A percentile compares a stretch with the other conserved stretches of the same genome.
Conservation (phyloP, 805 yeast species). For the Jamesozyma hellenica region DNA sequence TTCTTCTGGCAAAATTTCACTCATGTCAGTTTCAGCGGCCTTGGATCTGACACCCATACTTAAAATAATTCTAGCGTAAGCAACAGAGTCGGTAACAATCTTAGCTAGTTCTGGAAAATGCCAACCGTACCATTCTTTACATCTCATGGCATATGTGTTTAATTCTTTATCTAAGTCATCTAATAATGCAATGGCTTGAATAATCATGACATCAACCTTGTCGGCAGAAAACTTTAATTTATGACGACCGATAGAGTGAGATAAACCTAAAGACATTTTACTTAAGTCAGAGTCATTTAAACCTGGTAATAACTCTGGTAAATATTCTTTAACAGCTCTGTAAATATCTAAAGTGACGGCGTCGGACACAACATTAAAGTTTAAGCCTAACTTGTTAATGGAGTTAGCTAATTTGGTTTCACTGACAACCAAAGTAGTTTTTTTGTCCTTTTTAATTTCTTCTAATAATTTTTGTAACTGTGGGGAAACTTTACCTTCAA, state of each 20-base stretch:
- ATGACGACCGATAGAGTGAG: constrained; percentile 97
- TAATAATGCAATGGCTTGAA: constrained; percentile 93
- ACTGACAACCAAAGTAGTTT: constrained; percentile 78
- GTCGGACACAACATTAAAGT: constrained; percentile 83
- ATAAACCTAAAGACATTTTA: constrained; percentile 96
- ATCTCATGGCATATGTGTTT: constrained; percentile 97
- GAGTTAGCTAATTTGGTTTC: constrained; percentile 95
- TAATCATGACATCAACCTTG: constrained; percentile 97
- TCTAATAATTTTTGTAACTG: constrained; percentile 70
- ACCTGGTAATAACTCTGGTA: constrained; percentile 92
- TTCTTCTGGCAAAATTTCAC: constrained; percentile 87
- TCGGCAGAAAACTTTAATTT: constrained; percentile 96
- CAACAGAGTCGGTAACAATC: constrained; percentile 90
- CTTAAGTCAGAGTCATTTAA: constrained; percentile 71
- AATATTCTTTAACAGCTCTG: constrained; percentile 89
- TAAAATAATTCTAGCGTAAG: constrained; percentile 88
- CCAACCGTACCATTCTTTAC: constrained; percentile 99
- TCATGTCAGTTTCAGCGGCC: constrained; percentile 82
- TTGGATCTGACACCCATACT: constrained; percentile 90
- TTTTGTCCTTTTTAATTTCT: constrained; percentile 69
- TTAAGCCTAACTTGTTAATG: constrained; percentile 85
- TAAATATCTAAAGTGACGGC: constrained; percentile 89
- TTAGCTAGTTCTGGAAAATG: constrained; percentile 99
- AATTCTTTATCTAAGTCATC: constrained; percentile 96
- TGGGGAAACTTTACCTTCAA: constrained; percentile 88